These are phyloP conservation scores for Alternaria alternata DNA, from an alignment of 2,329 filamentous ascomycete species.

Conservation along the genomic window DNA sequence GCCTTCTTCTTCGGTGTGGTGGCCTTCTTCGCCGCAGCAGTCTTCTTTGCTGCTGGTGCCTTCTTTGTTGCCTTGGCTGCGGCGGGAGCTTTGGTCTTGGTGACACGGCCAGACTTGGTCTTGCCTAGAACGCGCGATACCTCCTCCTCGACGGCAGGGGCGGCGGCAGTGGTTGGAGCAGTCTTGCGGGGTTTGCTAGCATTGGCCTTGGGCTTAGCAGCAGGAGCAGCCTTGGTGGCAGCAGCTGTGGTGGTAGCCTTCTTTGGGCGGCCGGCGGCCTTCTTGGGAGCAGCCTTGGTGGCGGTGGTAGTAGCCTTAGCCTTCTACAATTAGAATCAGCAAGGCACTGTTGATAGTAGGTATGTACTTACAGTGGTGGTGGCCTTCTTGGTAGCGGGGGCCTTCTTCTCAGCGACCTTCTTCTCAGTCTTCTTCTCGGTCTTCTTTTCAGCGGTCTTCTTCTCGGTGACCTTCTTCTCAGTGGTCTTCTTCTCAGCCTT, in stretches of 20 bases:
- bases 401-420: slow-evolving; percentile 37
- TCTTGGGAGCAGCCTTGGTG: slow-evolving; percentile 33
- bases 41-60: slow-evolving; percentile 51
- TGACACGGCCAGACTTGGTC: slow-evolving; percentile 87
- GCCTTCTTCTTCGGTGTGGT: slow-evolving; percentile 59
- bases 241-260: slow-evolving; percentile 32
- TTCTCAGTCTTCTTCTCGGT: slow-evolving; percentile 31
- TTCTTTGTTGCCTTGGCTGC: slow-evolving; percentile 41
- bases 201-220: slow-evolving; percentile 55
- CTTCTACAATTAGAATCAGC: slow-evolving; percentile 36
- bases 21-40: slow-evolving; percentile 53
- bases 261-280: slow-evolving; percentile 28
- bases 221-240: slow-evolving; percentile 40
- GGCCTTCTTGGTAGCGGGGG: slow-evolving; percentile 33
- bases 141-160: slow-evolving; percentile 72
- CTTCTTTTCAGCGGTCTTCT: slow-evolving; percentile 32
- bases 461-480: slow-evolving; percentile 31
- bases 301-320: slow-evolving; percentile 37
- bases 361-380: slow-evolving; percentile 34
- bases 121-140: slow-evolving; percentile 72
- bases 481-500: slow-evolving; percentile 45
- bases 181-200: slow-evolving; percentile 59
- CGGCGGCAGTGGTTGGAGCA: slow-evolving; percentile 55
- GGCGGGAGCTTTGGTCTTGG: slow-evolving; percentile 68
- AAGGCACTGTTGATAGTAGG: neutral